Conservation (phyloP, 768 basidiomycete genomes). For the Lentinula boryana region DNA sequence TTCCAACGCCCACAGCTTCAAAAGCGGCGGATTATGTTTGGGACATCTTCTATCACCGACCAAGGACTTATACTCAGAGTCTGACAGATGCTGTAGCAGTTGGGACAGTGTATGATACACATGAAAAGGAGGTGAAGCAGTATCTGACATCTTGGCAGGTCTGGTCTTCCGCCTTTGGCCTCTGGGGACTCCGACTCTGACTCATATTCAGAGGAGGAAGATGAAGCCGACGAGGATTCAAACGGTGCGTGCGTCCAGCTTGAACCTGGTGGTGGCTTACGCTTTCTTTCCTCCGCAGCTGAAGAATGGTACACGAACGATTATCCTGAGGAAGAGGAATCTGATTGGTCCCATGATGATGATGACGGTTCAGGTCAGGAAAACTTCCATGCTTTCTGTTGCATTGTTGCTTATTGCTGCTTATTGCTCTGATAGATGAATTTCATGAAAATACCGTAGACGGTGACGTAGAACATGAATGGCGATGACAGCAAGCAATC, state of each 20-base stretch:
- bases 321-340: conserved; percentile 68
- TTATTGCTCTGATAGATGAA: conserved; percentile 41
- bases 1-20: conserved; percentile 2
- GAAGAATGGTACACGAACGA: conserved; percentile 85
- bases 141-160: conserved; percentile 28
- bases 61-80: conserved; percentile 48
- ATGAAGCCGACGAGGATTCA: conserved; percentile 80
- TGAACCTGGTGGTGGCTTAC: neutral
- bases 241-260: conserved; percentile 46
- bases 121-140: neutral
- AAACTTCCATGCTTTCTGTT: neutral
- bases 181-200: conserved; percentile 53
- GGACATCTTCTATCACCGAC: conserved; percentile 78
- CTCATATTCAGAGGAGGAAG: conserved; percentile 62
- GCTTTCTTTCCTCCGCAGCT: conserved; percentile 29
- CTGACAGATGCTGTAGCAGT: conserved; percentile 44
- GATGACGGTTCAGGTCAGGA: conserved; percentile 26
- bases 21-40: conserved; percentile 63
- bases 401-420: neutral
- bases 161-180: conserved; percentile 55
- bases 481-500: conserved; percentile 17
- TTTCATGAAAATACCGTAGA: conserved; percentile 52
- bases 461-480: conserved; percentile 32
- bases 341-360: conserved; percentile 26
- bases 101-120: conserved; percentile 52